Evolutionary conservation across 2,329 filamentous ascomycete species (phyloP).

Genomic region (Xylaria sp.): DNA sequence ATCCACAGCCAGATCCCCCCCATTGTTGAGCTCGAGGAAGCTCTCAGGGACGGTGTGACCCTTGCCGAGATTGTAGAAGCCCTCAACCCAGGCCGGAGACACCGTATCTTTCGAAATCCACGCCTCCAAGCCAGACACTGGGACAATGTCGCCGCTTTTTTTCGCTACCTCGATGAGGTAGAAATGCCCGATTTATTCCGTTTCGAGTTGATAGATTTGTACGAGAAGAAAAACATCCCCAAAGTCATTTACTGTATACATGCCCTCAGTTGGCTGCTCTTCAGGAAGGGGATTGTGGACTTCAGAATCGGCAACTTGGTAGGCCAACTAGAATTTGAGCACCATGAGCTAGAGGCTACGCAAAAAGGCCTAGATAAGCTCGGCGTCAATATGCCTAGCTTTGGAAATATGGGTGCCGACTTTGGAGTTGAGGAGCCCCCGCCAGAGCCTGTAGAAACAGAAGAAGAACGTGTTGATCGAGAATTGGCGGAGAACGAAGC

Average conservation of each 20-base stretch:
- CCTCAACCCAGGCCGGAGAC: conserved; percentile 78
- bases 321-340: conserved; percentile 95
- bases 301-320: conserved; percentile 98
- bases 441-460: conserved; percentile 84
- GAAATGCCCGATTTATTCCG: conserved; percentile 95
- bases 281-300: conserved; percentile 91
- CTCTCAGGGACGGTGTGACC: conserved; percentile 90
- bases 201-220: conserved; percentile 96
- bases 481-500: conserved; percentile 82
- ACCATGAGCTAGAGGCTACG: conserved; percentile 96
- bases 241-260: conserved; percentile 99
- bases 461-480: conserved; percentile 86
- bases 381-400: conserved; percentile 95
- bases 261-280: conserved; percentile 96
- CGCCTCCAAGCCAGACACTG: conserved; percentile 95
- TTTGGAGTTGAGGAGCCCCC: conserved; percentile 84
- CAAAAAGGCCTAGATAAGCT: conserved; percentile 97
- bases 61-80: conserved; percentile 94
- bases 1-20: conserved; percentile 73
- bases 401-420: conserved; percentile 95
- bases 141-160: conserved; percentile 97
- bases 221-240: conserved; percentile 99
- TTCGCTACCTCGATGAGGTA: conserved; percentile 90
- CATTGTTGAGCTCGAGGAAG: conserved; percentile 94
- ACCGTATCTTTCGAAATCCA: conserved; percentile 85